These are phyloP conservation scores for Cytidiella melzeri DNA, from an alignment of 768 basidiomycete species.

Conservation along the genomic window DNA sequence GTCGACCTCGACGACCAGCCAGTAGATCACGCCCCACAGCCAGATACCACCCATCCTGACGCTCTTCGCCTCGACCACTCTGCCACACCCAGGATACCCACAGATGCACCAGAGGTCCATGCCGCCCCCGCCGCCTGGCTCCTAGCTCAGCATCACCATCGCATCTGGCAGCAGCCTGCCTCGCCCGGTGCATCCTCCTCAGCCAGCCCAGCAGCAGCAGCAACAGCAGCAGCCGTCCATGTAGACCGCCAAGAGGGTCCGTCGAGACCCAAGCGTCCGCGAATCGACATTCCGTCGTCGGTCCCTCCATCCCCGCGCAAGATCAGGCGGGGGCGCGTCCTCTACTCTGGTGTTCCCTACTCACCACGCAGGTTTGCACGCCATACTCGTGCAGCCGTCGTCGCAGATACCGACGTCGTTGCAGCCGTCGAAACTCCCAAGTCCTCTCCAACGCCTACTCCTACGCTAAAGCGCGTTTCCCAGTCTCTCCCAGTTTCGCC, in stretches of 20 bases:
- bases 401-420: constrained; percentile 25
- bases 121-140: constrained; percentile 32
- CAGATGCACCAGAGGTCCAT: constrained; percentile 31
- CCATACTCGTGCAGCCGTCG: constrained; percentile 25
- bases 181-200: constrained; percentile 9
- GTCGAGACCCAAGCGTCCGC: constrained; percentile 22
- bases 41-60: constrained; percentile 20
- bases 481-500: constrained; percentile 29
- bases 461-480: constrained; percentile 14
- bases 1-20: constrained; percentile 30
- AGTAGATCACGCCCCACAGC: constrained; percentile 10
- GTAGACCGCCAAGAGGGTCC: constrained; percentile 17
- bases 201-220: constrained; percentile 9
- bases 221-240: constrained; percentile 22
- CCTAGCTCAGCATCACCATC: constrained; percentile 16
- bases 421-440: constrained; percentile 23
- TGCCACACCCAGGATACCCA: constrained; percentile 22
- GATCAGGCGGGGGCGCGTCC: constrained; percentile 13
- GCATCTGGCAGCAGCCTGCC: not conserved
- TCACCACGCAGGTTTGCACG: constrained; percentile 24
- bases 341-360: constrained; percentile 8
- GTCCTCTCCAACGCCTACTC: constrained; percentile 19
- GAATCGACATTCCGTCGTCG: constrained; percentile 22
- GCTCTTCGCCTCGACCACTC: constrained; percentile 31
- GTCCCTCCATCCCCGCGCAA: constrained; percentile 14